Evolutionary conservation across 805 yeast species (phyloP), one percentile per base, ranked within the genome.

Genomic region (Ogataea parapolymorpha): DNA sequence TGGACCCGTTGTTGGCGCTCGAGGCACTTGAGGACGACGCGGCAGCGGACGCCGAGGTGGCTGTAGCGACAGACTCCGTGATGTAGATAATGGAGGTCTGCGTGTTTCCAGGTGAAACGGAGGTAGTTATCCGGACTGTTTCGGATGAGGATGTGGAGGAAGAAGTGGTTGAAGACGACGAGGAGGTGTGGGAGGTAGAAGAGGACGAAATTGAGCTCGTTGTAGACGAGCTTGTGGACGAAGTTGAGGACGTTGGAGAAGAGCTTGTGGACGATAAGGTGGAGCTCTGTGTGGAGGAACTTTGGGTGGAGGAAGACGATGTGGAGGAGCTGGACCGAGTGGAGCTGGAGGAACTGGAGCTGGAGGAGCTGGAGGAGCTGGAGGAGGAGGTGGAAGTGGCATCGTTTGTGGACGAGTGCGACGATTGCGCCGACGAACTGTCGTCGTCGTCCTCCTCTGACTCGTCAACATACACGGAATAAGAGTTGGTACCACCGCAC

Each of bases 401-500:
- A 6, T 6, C 22, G 22, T 7, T 3, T 8, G 22, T 7, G 22
- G 22, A 20, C 3, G 22, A 20, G 9, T 20, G 22, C 22, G 22
- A 6, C 22, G 50, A 12, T 11, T 44, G 20, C 26, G 23, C 26
- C n/a, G 49, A 30, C 10, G 27, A 22, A 13, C 15, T 34, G 25
- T 35, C 29, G 23, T 23, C 32, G 13, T 38, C 50, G 22, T 18
- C 43, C 16, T 37, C 44, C 11, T 35, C 44, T 2, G 41, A 42
- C 22, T 35, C 43, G 31, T 64, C 71, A 12, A 66, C 59, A 44
- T 68, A 78, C 9, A 81, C 78, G 30, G 74, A 63, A 50, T 71
- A 72, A 46, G 71, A 75, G 40, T 67, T 71, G 25, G 54, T 51
- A 15, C 71, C 63, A 49, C 89, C 89, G 62, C 95, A 87, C n/a